phyloP scores from a whole-genome alignment of 2,329 filamentous ascomycete genomes.

The Epichloe glyceriae region DNA sequence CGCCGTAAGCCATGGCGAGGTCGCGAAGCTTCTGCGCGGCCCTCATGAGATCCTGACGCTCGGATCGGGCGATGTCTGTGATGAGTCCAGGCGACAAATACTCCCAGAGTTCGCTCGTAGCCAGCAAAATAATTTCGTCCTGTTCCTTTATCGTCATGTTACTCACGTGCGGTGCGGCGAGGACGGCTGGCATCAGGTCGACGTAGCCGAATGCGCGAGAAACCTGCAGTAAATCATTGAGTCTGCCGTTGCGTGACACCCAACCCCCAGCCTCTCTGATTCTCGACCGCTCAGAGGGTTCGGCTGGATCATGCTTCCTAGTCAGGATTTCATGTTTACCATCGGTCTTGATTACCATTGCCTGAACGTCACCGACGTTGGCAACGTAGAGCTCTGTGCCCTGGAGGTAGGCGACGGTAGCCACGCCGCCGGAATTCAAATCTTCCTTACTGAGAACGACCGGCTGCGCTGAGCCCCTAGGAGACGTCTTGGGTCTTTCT shows the following conservation, averaged over 20 bases:
- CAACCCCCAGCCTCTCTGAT: conserved; percentile 92
- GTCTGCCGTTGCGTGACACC: conserved; percentile 84
- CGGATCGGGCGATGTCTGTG: conserved; percentile 79
- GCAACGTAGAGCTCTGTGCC: conserved; percentile 86
- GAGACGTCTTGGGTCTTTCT: conserved; percentile 51
- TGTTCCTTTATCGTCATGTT: conserved; percentile 70
- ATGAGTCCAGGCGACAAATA: conserved; percentile 81
- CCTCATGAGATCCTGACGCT: conserved; percentile 82
- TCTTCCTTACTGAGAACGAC: conserved; percentile 81
- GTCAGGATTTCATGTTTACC: conserved; percentile 75
- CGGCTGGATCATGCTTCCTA: conserved; percentile 84
- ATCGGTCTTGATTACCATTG: conserved; percentile 86
- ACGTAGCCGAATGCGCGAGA: conserved; percentile 93
- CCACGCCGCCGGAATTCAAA: conserved; percentile 77
- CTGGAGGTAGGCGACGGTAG: conserved; percentile 81
- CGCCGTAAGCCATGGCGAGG: conserved; percentile 88
- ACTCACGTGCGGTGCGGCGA: conserved; percentile 75
- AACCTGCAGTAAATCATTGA: conserved; percentile 85
- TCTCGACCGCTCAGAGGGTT: conserved; percentile 67
- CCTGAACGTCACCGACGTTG: conserved; percentile 90
- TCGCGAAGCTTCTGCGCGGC: conserved; percentile 91
- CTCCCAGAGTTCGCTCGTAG: conserved; percentile 90
- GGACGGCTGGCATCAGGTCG: conserved; percentile 81
- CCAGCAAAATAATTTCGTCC: conserved; percentile 87
- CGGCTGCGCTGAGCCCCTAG: conserved; percentile 58